Evolutionary conservation across 2,329 filamentous ascomycete genomes (phyloP).

Genomic region (Aspergillus flavus): DNA sequence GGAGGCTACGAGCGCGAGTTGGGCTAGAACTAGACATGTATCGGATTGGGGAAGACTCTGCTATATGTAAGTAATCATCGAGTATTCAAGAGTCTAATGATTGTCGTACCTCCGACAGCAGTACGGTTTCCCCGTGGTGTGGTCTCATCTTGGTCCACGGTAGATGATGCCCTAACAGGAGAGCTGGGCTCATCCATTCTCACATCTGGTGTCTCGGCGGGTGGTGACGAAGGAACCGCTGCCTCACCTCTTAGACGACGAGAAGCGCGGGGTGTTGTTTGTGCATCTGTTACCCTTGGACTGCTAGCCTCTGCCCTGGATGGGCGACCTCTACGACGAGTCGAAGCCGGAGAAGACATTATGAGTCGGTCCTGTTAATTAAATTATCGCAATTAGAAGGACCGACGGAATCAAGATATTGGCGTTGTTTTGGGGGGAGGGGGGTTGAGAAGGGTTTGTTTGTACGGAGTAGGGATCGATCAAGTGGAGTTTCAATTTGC

Average conservation of each 20-base stretch:
- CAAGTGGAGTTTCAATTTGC: constrained; percentile 17
- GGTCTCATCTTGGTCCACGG: constrained; percentile 44
- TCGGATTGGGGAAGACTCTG: constrained; percentile 89
- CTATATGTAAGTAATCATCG: constrained; percentile 1
- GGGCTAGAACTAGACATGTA: constrained; percentile 91
- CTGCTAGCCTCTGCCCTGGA: constrained; percentile 39
- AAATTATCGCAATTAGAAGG: constrained; percentile 6
- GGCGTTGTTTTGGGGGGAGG: neutral
- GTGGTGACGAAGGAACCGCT: constrained; percentile 69
- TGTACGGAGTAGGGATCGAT: neutral
- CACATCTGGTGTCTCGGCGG: constrained; percentile 49
- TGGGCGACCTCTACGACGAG: constrained; percentile 44
- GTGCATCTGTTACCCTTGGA: constrained; percentile 25
- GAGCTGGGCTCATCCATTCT: constrained; percentile 52
- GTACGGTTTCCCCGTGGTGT: constrained; percentile 45
- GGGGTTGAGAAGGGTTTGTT: constrained; percentile 4
- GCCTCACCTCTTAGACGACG: constrained; percentile 43
- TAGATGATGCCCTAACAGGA: constrained; percentile 44
- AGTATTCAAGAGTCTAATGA: neutral
- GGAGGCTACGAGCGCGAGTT: constrained; percentile 58
- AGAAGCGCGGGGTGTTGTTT: constrained; percentile 49
- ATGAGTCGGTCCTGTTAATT: constrained; percentile 17
- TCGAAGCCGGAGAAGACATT: constrained; percentile 49
- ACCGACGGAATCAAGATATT: constrained; percentile 9
- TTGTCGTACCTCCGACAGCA: constrained; percentile 41